Evolutionary conservation across 306 rosid genomes (phyloP), one percentile per base, ranked within the genome.

Genomic region (Pyrus communis): DNA sequence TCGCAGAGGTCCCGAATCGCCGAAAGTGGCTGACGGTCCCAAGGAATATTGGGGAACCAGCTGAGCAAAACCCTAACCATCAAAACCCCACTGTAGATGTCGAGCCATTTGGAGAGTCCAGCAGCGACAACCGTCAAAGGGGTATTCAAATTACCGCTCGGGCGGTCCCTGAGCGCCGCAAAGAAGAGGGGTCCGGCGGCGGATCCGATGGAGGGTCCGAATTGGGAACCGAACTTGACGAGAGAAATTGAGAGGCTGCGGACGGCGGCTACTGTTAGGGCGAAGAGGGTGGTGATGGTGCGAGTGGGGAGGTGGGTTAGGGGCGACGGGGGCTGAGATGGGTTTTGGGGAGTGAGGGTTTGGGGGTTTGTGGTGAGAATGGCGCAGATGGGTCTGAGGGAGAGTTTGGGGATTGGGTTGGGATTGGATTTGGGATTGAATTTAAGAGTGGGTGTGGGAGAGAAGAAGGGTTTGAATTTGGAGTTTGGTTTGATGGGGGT

Each of bases 41-140:
- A 94, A 0, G 98, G 97, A 74, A 94, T 91, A 33, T 94, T 95
- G 1, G 99, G 99, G 85, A 95, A 95, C 99, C 99, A 95, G 74
- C 97, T 92, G 43, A 95, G 95, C 52, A 95, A 81, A 80, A 95
- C 99, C 89, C 99, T 87, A 77, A 95, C 97, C 92, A 95, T 84
- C 87, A 95, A 80, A 9, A 96, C 98, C 17, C 98, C 99, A 51
- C 97, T 92, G 86, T 94, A 94, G 13, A 94, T 94, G 55, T 94
- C 98, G 2, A 94, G 84, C 98, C 98, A 94, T 81, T 96, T 96
- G 49, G 91, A 83, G 59, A 96, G 64, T 0, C 99, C 98, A 2
- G 97, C 97, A 6, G 99, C 99, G 58, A 96, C 99, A 11, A 96
- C 99, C 18, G 98, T 92, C 49, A 96, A 77, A 14, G 99, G 99